Evolutionary conservation across 306 rosid species (phyloP), one percentile per base, ranked within the genome.

Genomic region (Dalbergia oliveri): DNA sequence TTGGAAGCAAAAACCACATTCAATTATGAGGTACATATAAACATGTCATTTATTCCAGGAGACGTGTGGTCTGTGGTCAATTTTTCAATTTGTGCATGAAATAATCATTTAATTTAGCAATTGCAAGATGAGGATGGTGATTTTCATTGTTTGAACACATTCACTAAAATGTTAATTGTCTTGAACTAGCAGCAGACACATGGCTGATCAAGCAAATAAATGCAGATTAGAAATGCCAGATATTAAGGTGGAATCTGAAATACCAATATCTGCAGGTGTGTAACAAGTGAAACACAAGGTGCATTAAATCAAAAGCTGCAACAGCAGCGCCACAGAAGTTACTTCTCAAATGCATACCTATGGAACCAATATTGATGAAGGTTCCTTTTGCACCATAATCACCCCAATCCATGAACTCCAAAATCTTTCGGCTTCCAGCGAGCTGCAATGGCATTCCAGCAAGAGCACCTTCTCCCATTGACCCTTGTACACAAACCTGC

Each of bases 381-480:
- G 91, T 94, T 63, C 91, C 97, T 80, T 87, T 82, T 31, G 95
- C 99, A 78, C 88, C 99, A 80, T 94, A 88, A 57, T 93, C 97
- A 76, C 97, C 99, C 99, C 99, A 94, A 86, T 93, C 97, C 99
- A 94, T 94, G 90, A 82, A 93, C 88, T 94, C 98, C 76, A 94
- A 80, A 83, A 94, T 94, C 84, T 85, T 84, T 72, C 96, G 86
- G 80, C 85, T 90, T 69, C 99, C 99, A 76, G 98, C 97, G 68
- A 94, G 99, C 89, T 94, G 99, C 82, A 94, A 83, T 23, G 99
- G 99, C 99, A 95, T 93, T 80, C 97, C 99, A 69, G 94, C 88
- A 69, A 90, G 94, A 69, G 99, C 97, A 72, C 99, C 99, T 81
- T 93, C 94, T 76, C 99, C 99, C 99, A 95, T 93, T 65, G 99